Evolutionary conservation across 805 yeast genomes (phyloP).

Genomic region (Candida tammaniensis): DNA sequence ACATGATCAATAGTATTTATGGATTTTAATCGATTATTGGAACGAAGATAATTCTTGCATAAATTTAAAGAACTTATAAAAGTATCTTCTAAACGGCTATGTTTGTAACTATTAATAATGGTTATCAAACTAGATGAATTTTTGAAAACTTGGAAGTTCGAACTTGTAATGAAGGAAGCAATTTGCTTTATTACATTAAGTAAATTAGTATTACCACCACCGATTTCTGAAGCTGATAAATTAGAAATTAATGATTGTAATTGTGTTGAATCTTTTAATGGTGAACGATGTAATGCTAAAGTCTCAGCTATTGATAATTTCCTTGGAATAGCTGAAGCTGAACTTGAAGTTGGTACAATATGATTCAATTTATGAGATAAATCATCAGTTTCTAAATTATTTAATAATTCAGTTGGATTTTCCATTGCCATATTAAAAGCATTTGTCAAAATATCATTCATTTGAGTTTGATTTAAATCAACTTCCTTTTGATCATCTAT

Average conservation of each 20-base stretch:
- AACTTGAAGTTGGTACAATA: too few species aligned
- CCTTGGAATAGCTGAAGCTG: too few species aligned
- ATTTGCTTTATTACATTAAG: slow-evolving; percentile 12
- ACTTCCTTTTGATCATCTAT: slow-evolving; percentile 11
- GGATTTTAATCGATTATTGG: slow-evolving; percentile 8
- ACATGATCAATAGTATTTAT: slow-evolving; percentile 14
- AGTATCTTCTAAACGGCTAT: slow-evolving; percentile 8
- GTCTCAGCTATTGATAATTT: slow-evolving; percentile 58
- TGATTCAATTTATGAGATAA: slow-evolving; percentile 7
- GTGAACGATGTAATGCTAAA: slow-evolving; percentile 51
- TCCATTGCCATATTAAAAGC: slow-evolving; percentile 77
- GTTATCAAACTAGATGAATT: slow-evolving; percentile 14
- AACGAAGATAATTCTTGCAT: slow-evolving; percentile 11
- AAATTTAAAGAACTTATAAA: slow-evolving; percentile 13
- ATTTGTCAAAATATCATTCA: slow-evolving; percentile 72
- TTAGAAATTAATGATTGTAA: slow-evolving; percentile 15
- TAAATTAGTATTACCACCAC: slow-evolving; percentile 7
- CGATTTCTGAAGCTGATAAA: slow-evolving; percentile 2
- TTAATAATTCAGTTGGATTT: slow-evolving; percentile 49
- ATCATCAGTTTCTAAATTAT: slow-evolving; percentile 30
- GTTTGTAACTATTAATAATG: slow-evolving; percentile 11
- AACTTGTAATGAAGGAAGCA: slow-evolving; percentile 13
- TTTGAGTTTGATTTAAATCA: slow-evolving; percentile 52
- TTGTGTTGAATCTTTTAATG: slow-evolving; percentile 20
- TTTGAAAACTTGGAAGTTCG: slow-evolving; percentile 15